A percentile compares a stretch with the other conserved stretches of the same genome.
These are phyloP conservation scores for Cryptococcus neoformans DNA, from an alignment of 1,284 basidiomycete genomes.

Conservation along the genomic window DNA sequence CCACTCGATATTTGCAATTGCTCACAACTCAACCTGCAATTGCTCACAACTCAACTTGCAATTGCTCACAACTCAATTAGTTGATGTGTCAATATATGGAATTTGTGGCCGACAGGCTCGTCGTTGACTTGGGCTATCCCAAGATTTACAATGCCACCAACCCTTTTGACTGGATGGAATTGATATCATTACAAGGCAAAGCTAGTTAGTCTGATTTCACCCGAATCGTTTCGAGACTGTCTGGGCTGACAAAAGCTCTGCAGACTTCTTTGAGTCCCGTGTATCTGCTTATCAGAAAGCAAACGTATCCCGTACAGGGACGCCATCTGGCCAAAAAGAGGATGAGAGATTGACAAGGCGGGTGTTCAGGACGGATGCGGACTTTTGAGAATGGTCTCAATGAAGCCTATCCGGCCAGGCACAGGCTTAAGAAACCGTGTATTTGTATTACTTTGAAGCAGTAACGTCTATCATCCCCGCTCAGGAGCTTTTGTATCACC, in stretches of 20 bases:
- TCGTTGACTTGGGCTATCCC: constrained; percentile 71
- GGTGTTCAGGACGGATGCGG: constrained; percentile 25
- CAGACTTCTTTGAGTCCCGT: constrained; percentile 47
- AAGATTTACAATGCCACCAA: constrained; percentile 72
- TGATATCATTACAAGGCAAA: constrained; percentile 74
- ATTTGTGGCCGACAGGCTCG: constrained; percentile 86
- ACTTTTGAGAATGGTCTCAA: constrained; percentile 10
- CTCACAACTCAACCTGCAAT: not conserved
- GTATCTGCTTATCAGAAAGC: constrained; percentile 46
- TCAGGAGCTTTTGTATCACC: not conserved
- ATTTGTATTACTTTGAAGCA: too few species aligned
- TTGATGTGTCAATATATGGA: constrained; percentile 93
- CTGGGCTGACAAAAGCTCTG: not conserved
- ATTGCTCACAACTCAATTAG: constrained; percentile 13
- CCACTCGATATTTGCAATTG: not conserved
- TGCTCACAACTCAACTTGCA: constrained; percentile 1
- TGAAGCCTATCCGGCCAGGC: not conserved
- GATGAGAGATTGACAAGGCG: constrained; percentile 7
- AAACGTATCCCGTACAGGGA: constrained; percentile 37
- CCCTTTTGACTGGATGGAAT: constrained; percentile 81
- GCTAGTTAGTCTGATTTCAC: constrained; percentile 29
- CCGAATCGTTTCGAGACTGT: not conserved
- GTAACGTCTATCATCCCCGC: not conserved
- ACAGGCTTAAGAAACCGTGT: not conserved
- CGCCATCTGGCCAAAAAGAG: constrained; percentile 16